phyloP scores from a whole-genome alignment of 1,139 yeast species.

The Pichia sp. region DNA sequence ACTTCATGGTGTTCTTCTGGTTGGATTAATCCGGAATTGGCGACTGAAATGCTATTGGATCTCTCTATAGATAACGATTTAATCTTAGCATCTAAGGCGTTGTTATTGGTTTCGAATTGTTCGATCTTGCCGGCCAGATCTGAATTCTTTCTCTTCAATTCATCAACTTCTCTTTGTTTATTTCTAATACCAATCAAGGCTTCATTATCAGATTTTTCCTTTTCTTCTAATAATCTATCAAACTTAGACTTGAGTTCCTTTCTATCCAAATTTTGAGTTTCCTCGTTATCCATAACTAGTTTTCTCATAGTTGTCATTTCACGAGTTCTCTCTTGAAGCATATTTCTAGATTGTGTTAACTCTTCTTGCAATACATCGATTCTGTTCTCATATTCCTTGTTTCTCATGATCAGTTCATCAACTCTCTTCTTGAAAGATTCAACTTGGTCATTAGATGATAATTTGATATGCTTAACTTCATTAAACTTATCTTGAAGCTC shows the following conservation, averaged over 20 bases:
- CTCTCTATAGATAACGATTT: not conserved
- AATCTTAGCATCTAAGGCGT: conserved; percentile 9
- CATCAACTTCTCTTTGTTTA: conserved; percentile 52
- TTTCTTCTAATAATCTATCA: conserved; percentile 52
- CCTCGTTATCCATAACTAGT: conserved; percentile 66
- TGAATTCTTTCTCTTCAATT: conserved; percentile 42
- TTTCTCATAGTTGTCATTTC: conserved; percentile 76
- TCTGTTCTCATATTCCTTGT: conserved; percentile 60
- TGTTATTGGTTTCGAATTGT: conserved; percentile 4
- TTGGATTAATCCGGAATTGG: conserved; percentile 4
- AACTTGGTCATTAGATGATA: conserved; percentile 51
- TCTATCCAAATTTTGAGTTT: conserved; percentile 48
- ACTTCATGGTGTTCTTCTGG: conserved; percentile 10
- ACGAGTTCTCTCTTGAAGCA: conserved; percentile 75
- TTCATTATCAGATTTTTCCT: conserved; percentile 55
- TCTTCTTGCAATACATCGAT: conserved; percentile 79
- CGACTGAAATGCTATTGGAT: not conserved
- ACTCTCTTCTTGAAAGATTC: conserved; percentile 67
- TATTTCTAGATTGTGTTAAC: conserved; percentile 64
- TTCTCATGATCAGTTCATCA: conserved; percentile 71
- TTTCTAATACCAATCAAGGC: conserved; percentile 47
- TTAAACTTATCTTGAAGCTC: conserved; percentile 53
- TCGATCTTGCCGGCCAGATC: conserved; percentile 27
- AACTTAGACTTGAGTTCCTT: conserved; percentile 46
- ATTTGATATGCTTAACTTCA: conserved; percentile 44